Base-by-base conservation (phyloP, 768 basidiomycete species). In the Leccinum subgranulosum region DNA sequence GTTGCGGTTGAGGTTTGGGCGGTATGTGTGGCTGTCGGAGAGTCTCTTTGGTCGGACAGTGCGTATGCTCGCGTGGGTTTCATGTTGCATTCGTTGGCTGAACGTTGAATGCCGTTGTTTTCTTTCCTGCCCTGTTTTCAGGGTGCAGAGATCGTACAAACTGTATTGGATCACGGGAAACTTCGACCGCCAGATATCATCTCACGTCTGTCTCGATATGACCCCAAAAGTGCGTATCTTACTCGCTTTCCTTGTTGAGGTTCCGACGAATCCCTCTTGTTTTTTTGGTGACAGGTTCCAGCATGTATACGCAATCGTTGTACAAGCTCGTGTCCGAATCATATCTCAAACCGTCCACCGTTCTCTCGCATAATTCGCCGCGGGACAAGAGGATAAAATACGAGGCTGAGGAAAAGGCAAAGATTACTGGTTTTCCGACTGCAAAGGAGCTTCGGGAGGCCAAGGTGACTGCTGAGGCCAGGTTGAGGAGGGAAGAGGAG, bases 131-230 rank as follows among this genome's bases (percentile, higher is more conserved):
- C 10, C 19, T 7, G 14, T 17, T 34, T 8, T 12, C 49, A 94
- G 92, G 92, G 82, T 12, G 82, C 83, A 51, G 84, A 88, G 55
- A 84, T 98, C 54, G 76, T 97, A 21, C 84, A 86, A 64, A 73
- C 85, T 11, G 76, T 96, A 27, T 75, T 96, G 53, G 85, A 94
- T 66, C 87, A 93, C 66, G 95, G 95, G 36, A 95, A 94, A 70
- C 80, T 96, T 65, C 84, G 84, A 49, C 80, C 86, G 3, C 84
- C 83, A 64, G 87, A 93, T 55, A 84, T 96, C 49, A 62, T 89
- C 25, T 74, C 77, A 17, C 70, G 74, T 41, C 70, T 87, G 28
- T 79, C 81, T 10, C 73, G 75, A 15, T 74, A 73, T 56, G 84
- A 90, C 63, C 69, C 77, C 12, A 88, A 87, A 74, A 76, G 91